Base-by-base conservation (phyloP, 2,329 filamentous ascomycete species). In the Pleomassaria siparia region DNA sequence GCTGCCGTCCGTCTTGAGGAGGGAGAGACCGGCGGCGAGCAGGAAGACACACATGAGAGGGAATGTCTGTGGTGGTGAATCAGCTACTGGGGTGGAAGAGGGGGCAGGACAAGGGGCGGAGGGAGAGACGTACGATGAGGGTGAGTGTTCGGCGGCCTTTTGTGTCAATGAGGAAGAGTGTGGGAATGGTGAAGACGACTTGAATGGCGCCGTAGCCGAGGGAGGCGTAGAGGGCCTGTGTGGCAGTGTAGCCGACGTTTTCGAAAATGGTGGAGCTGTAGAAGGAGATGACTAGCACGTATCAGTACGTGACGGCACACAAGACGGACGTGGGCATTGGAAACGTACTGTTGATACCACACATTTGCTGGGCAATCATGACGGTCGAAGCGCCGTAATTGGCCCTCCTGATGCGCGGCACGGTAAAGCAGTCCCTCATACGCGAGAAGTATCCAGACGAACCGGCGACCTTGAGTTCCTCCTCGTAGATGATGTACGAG, bases 201-300 rank as follows among this genome's bases (percentile, higher is more conserved):
- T 70, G 65, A 10, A 71, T 50, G 11, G 65, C 65, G 40, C 68
- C 68, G 43, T 69, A 71, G 1, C 68, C 68, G 4, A 71, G 60
- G 9, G 67, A 71, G 2, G 67, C 67, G 50, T 64, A 70, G 9
- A 71, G 44, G 2, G 68, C 67, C 47, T 71, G 49, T 1, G 42
- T 49, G 1, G 33, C 11, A 1, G 47, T 54, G 54, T 67, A 70
- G 3, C 66, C 66, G 28, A 56, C 66, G 2, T 62, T 33, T 0
- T 87, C 91, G 64, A 94, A 89, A 44, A 86, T 63, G 59, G 92
- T 59, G 0, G 63, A 91, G 63, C 95, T 95, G 39, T 91, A 94
- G 47, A 86, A 78, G 0, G 90, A 90, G 12, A 96, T 87, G 2
- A 84, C 85, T 52, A 91, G 77, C 0, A 87, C 87, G 88, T 39